Evolutionary conservation across 108 stramenopile species (phyloP).

Genomic region (Aurantiochytrium sp.): DNA sequence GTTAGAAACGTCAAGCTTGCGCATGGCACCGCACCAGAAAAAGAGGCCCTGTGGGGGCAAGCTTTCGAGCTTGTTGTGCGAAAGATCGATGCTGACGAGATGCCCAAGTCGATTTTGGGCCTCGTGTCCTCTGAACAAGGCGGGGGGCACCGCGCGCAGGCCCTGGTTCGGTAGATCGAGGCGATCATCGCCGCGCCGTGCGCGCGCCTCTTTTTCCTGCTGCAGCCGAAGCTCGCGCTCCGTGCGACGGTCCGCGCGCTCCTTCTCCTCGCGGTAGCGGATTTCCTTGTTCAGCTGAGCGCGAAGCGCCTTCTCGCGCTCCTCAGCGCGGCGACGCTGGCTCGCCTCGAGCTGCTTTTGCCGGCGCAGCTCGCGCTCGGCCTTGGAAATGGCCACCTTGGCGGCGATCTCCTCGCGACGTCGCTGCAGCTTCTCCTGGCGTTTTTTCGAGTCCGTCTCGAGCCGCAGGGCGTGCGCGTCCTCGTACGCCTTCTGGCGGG

Average conservation of each 20-base stretch:
- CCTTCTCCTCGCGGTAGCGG: neutral
- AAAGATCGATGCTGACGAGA: conserved; percentile 19
- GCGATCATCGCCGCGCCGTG: conserved; percentile 22
- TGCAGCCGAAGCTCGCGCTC: conserved; percentile 10
- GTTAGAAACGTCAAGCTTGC: conserved; percentile 5
- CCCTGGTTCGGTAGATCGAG: conserved; percentile 7
- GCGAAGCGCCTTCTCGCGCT: neutral
- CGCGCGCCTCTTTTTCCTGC: conserved; percentile 15
- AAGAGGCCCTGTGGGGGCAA: neutral
- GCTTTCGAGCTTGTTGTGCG: neutral
- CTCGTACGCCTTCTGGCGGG: neutral
- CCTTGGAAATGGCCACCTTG: neutral
- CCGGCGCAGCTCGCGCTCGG: neutral
- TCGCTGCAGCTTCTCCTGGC: neutral
- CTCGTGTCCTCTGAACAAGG: neutral
- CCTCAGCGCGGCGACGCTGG: neutral
- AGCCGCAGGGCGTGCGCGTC: neutral
- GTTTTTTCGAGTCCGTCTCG: neutral
- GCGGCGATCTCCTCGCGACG: neutral
- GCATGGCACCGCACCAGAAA: neutral
- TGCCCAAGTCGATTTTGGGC: neutral
- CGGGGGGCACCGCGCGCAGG: neutral
- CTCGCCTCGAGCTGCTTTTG: neutral
- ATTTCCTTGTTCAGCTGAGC: neutral
- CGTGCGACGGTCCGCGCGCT: neutral